Base-by-base conservation (phyloP, 495 filamentous ascomycete genomes). In the Sporormia fimetaria region DNA sequence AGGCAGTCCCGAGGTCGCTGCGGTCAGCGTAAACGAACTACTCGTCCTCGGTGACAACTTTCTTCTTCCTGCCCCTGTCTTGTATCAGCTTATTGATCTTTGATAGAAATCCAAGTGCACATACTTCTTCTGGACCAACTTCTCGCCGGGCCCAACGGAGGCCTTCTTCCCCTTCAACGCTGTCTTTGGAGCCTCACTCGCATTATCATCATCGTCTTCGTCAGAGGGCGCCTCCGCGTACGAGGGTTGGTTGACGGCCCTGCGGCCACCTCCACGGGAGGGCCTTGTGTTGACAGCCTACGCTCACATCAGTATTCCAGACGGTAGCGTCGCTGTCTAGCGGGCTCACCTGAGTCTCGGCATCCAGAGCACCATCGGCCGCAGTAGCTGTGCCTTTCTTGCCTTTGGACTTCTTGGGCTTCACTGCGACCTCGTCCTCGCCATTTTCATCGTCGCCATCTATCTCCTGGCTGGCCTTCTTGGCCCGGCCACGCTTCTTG, bases 401-500 rank as follows among this genome's bases (percentile, higher is more conserved):
- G 7, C 50, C 51, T 2, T 46, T 26, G 34, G 29, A 44, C 52
- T 17, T 36, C 57, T 2, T 53, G 49, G 4, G 23, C 21, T 1
- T 25, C 37, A 7, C 58, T 49, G 23, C 23, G 11, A 56, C 48
- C 31, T 57, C 53, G 15, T 53, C 35, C 20, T 47, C 28, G 33
- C 37, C 20, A 29, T 54, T 42, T 5, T 52, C 52, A 33, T 57
- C 57, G n/a, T 58, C 42, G n/a, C 18, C 27, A 6, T 18, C 47
- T 6, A 11, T 28, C 14, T 40, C 23, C 9, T 32, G 42, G n/a
- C 34, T 43, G 10, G 17, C 44, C 14, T 40, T 49, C 27, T 43
- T 44, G 6, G 23, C 20, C 25, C 44, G 47, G 15, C 47, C 47
- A 33, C 34, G 40, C 32, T 57, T 57, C 37, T 60, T 62, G 7